Evolutionary conservation across 352 stramenopile genomes (phyloP).

Genomic region (Pythium rishiriense): DNA sequence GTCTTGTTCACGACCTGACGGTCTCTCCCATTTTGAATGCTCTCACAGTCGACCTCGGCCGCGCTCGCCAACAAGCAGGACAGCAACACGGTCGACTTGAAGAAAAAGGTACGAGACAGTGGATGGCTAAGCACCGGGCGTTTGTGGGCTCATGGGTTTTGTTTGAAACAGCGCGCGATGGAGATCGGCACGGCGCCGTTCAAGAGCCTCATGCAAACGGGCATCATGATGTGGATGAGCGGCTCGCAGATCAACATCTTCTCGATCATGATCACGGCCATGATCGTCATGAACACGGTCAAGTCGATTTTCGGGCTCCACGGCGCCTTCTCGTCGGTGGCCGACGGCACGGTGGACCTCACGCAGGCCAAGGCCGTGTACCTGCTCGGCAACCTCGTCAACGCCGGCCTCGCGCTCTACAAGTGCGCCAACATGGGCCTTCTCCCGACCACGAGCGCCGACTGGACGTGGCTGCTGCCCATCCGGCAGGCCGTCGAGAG

Average conservation of each 20-base stretch:
- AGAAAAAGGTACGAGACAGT: conserved; percentile 70
- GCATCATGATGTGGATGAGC: conserved; percentile 97
- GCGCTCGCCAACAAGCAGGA: conserved; percentile 61
- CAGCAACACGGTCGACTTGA: conserved; percentile 76
- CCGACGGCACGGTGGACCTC: conserved; percentile 79
- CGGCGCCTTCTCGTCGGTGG: conserved; percentile 73
- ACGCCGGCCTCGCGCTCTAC: conserved; percentile 88
- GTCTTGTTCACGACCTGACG: too few relatives aligned
- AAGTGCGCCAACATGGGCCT: conserved; percentile 93
- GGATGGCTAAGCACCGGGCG: too few relatives aligned
- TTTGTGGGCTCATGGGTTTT: not conserved
- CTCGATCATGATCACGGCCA: conserved; percentile 93
- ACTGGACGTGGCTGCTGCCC: conserved; percentile 91
- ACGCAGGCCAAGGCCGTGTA: conserved; percentile 90
- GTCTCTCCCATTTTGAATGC: not conserved
- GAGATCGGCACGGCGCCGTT: conserved; percentile 89
- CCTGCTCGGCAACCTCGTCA: conserved; percentile 84
- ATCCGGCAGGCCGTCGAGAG: conserved; percentile 81
- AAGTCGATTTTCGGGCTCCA: conserved; percentile 90
- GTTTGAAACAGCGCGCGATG: conserved; percentile 73
- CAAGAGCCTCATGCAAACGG: conserved; percentile 92
- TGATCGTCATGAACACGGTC: conserved; percentile 92
- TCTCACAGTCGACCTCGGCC: conserved; percentile 42
- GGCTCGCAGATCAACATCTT: conserved; percentile 95
- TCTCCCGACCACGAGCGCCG: conserved; percentile 88